These are phyloP conservation scores for Asterophora parasitica DNA, from an alignment of 768 basidiomycete genomes.

Conservation along the genomic window DNA sequence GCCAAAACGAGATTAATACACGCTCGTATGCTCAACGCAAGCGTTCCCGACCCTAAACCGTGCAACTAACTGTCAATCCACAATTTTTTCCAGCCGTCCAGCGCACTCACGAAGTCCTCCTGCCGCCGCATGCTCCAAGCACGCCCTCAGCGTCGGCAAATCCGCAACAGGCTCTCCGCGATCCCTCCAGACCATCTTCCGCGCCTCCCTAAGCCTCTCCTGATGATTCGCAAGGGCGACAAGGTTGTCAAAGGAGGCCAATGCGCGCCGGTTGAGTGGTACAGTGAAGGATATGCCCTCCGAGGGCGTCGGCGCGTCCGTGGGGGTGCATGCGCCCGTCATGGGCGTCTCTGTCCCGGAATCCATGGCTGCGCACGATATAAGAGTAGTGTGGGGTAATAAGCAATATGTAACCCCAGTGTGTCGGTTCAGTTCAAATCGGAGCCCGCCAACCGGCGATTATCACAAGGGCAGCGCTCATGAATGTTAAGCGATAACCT, in stretches of 20 bases:
- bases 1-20: conserved; percentile 78
- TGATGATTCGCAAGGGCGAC: conserved; percentile 83
- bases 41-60: conserved; percentile 63
- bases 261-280: conserved; percentile 40
- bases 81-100: background rate
- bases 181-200: conserved; percentile 81
- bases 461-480: too few relatives aligned
- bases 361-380: conserved; percentile 5
- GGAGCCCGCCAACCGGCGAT: background rate
- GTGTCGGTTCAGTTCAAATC: background rate
- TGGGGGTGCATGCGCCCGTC: conserved; percentile 12
- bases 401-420: too few relatives aligned
- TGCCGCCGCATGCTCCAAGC: conserved; percentile 62
- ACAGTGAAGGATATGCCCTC: conserved; percentile 46
- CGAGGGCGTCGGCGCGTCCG: conserved; percentile 5
- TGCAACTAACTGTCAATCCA: background rate
- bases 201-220: conserved; percentile 64
- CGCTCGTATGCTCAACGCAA: conserved; percentile 80
- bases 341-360: conserved; percentile 12
- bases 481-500: too few relatives aligned
- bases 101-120: conserved; percentile 65
- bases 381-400: background rate
- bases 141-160: conserved; percentile 56
- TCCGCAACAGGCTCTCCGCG: conserved; percentile 72
- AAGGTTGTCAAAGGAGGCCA: conserved; percentile 79